Evolutionary conservation across 768 basidiomycete species (phyloP), one percentile per base, ranked within the genome.

Genomic region (Boletus rubroflammeus): DNA sequence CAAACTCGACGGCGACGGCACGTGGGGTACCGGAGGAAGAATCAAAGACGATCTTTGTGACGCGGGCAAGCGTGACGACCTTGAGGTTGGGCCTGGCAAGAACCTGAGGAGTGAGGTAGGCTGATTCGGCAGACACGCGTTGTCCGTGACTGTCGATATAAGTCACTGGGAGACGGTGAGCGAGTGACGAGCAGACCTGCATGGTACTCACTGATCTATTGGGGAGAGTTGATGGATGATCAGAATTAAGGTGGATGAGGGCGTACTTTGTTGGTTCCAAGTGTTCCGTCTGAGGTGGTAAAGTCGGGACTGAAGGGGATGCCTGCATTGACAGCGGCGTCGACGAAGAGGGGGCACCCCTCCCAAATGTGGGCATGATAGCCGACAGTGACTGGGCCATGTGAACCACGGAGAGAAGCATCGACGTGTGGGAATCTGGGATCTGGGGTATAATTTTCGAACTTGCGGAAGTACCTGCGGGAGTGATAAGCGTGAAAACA

Each of bases 381-480:
- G 5, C 86, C 86, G 28, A 86, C 74, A 36, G 76, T 71, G 9
- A 88, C 75, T 0, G 85, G 85, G 0, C 88, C 88, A 2, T 68
- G 49, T 0, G 67, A 68, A 3, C 86, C 85, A 23, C 75, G 81
- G 6, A 72, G 62, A 5, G 69, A 65, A 1, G 65, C 50, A 47
- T 83, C 75, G 7, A 87, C 82, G 6, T 67, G 67, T 1, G 81
- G 80, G 59, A 79, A 81, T 8, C 73, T 63, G 0, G 77, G 68
- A 55, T 83, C 74, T 4, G 81, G 79, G 39, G 71, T 71, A 59
- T 76, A 87, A 17, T 71, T 75, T 65, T 90, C 86, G 41, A 88
- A 86, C 65, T 86, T 89, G 34, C 65, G 75, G 62, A 89, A 83
- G 60, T 86, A 89, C n/a, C 86, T 88, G 47, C 5, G 32, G 15